These are phyloP conservation scores for Globisporangium ultimum DNA, from an alignment of 352 stramenopile species.

Conservation along the genomic window DNA sequence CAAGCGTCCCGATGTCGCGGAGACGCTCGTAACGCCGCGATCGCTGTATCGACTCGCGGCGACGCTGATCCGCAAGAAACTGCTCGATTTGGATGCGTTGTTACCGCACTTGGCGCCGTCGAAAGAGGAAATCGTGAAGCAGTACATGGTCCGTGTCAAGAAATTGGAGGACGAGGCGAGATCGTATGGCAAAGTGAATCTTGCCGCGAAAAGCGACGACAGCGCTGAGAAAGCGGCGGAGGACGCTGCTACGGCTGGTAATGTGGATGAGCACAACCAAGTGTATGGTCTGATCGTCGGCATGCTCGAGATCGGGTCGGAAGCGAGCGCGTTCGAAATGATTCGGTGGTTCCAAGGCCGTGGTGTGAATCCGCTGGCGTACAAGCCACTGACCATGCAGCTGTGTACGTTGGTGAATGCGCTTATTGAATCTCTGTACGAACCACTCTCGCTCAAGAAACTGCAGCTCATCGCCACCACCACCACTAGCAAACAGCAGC, in stretches of 20 bases:
- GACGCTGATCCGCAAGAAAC: conserved; percentile 79
- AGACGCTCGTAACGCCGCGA: conserved; percentile 43
- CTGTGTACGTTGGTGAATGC: conserved; percentile 69
- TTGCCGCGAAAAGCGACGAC: conserved; percentile 44
- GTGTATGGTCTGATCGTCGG: conserved; percentile 81
- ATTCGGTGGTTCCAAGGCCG: conserved; percentile 73
- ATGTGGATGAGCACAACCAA: conserved; percentile 57
- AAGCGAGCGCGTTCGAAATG: conserved; percentile 68
- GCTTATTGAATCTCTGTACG: conserved; percentile 54
- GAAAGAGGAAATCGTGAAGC: conserved; percentile 54
- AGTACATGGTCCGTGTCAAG: conserved; percentile 30
- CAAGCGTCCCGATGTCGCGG: conserved; percentile 37
- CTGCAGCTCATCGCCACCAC: conserved; percentile 30
- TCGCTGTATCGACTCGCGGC: conserved; percentile 85
- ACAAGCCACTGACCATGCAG: conserved; percentile 57
- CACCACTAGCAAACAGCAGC: neutral
- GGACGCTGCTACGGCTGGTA: conserved; percentile 19
- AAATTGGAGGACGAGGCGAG: conserved; percentile 59
- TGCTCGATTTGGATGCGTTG: conserved; percentile 75
- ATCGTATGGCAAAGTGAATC: conserved; percentile 71
- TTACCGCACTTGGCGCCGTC: conserved; percentile 76
- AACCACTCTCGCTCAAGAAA: conserved; percentile 47
- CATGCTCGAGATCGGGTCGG: conserved; percentile 69
- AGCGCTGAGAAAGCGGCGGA: conserved; percentile 19
- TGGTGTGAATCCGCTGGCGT: conserved; percentile 63